phyloP scores from a whole-genome alignment of 768 basidiomycete species.

The Pisolithus sp. region DNA sequence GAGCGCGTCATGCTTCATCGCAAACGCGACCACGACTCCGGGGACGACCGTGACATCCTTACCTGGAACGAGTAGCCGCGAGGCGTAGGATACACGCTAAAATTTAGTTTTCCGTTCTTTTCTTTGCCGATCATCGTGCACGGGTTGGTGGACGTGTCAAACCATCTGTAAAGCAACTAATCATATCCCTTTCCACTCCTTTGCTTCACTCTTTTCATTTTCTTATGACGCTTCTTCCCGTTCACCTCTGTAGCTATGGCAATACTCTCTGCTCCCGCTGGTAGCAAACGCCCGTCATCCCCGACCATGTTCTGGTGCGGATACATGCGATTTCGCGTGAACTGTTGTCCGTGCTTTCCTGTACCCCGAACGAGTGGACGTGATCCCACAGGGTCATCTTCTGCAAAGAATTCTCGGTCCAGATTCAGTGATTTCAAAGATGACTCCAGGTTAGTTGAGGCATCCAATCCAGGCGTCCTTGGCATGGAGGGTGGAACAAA shows the following conservation, averaged over 20 bases:
- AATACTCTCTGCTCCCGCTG: slow-evolving; percentile 35
- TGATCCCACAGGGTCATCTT: slow-evolving; percentile 41
- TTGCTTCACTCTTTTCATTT: slow-evolving; percentile 75
- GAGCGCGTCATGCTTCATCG: slow-evolving; percentile 67
- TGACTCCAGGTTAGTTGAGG: slow-evolving; percentile 26
- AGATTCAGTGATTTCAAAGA: slow-evolving; percentile 57
- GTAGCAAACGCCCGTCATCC: slow-evolving; percentile 67
- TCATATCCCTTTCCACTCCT: slow-evolving; percentile 94
- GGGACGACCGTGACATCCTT: slow-evolving; percentile 50
- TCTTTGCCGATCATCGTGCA: no score
- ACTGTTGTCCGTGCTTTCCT: slow-evolving; percentile 48
- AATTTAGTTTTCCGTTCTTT: not conserved
- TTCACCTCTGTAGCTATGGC: slow-evolving; percentile 31
- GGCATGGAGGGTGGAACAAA: slow-evolving; percentile 44
- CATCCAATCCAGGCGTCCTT: slow-evolving; percentile 6
- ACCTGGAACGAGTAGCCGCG: slow-evolving; percentile 64
- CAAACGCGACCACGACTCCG: slow-evolving; percentile 62
- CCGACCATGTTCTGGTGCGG: slow-evolving; percentile 82
- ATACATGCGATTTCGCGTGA: slow-evolving; percentile 59
- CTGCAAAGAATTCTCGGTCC: slow-evolving; percentile 80
- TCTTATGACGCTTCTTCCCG: slow-evolving; percentile 85
- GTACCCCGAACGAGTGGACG: slow-evolving; percentile 63
- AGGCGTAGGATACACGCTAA: not conserved
- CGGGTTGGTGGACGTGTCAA: not conserved
- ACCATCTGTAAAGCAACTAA: slow-evolving; percentile 13